Conservation (phyloP, 2,329 filamentous ascomycete genomes). For the Chaetothyriales sp. region DNA sequence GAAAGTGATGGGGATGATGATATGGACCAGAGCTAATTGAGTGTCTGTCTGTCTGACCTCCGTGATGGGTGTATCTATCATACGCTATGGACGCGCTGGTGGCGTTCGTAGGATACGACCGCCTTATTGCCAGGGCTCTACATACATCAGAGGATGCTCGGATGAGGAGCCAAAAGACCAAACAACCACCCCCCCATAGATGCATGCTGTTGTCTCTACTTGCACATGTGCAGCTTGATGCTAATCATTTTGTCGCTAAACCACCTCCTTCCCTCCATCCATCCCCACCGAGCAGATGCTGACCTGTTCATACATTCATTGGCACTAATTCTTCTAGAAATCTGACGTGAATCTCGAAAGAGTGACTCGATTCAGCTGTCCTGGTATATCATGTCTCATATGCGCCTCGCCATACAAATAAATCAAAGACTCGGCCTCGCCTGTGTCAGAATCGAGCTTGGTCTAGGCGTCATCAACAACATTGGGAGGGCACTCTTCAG, state of each 20-base stretch:
- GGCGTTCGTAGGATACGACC: background rate
- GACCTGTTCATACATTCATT: background rate
- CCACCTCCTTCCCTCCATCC: background rate
- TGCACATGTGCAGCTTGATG: background rate
- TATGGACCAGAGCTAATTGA: slow-evolving; percentile 2
- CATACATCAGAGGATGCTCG: background rate
- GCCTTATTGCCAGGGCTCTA: no score
- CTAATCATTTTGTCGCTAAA: background rate
- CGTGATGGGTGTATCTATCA: no score
- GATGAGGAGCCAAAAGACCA: background rate
- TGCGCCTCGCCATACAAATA: background rate
- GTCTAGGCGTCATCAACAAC: background rate
- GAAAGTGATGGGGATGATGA: slow-evolving; percentile 34
- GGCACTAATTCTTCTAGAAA: background rate
- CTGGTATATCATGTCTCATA: background rate
- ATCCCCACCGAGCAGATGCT: background rate
- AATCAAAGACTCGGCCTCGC: background rate
- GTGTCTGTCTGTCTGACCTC: no score
- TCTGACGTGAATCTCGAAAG: background rate
- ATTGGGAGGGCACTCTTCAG: background rate
- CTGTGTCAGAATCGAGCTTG: background rate
- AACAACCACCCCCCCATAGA: background rate
- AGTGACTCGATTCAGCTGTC: background rate
- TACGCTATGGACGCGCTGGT: background rate
- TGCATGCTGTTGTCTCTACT: background rate